Conservation (phyloP, 805 yeast genomes). For the Yarrowia sp. region DNA sequence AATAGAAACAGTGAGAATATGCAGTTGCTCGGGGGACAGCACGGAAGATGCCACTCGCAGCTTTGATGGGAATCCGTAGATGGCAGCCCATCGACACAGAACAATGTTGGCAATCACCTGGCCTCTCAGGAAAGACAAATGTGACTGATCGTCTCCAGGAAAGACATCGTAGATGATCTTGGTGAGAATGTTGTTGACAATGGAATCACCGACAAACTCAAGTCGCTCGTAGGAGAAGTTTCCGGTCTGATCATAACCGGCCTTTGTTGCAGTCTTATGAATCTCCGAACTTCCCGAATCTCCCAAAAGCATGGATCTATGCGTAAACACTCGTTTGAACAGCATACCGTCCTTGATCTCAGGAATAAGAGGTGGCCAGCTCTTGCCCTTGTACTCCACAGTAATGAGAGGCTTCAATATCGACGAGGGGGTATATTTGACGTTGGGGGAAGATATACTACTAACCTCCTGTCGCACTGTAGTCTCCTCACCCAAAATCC, state of each 20-base stretch:
- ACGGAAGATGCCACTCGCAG: not conserved
- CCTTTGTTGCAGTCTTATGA: constrained; percentile 37
- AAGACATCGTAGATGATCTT: constrained; percentile 60
- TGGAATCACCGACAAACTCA: constrained; percentile 88
- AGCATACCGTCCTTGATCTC: constrained; percentile 56
- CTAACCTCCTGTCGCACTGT: not conserved
- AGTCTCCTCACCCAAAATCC: not conserved
- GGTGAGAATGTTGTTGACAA: constrained; percentile 70
- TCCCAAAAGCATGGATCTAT: constrained; percentile 50
- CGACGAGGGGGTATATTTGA: constrained; percentile 5
- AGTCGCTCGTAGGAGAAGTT: constrained; percentile 76
- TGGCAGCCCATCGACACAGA: constrained; percentile 62
- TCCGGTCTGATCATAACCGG: constrained; percentile 41
- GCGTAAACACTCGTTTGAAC: constrained; percentile 71
- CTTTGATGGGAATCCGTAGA: constrained; percentile 47
- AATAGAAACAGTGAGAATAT: not conserved
- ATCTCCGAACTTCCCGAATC: constrained; percentile 42
- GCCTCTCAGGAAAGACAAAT: constrained; percentile 65
- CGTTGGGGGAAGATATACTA: not conserved
- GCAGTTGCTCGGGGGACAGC: constrained; percentile 42
- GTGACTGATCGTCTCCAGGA: constrained; percentile 77
- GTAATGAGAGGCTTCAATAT: not conserved
- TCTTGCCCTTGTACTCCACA: not conserved
- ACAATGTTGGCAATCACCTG: constrained; percentile 69
- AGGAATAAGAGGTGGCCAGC: constrained; percentile 70